A percentile compares a stretch with the other conserved stretches of the same genome.
Evolutionary conservation across 2,329 filamentous ascomycete species (phyloP).

Genomic region (Hypocrella siamensis): DNA sequence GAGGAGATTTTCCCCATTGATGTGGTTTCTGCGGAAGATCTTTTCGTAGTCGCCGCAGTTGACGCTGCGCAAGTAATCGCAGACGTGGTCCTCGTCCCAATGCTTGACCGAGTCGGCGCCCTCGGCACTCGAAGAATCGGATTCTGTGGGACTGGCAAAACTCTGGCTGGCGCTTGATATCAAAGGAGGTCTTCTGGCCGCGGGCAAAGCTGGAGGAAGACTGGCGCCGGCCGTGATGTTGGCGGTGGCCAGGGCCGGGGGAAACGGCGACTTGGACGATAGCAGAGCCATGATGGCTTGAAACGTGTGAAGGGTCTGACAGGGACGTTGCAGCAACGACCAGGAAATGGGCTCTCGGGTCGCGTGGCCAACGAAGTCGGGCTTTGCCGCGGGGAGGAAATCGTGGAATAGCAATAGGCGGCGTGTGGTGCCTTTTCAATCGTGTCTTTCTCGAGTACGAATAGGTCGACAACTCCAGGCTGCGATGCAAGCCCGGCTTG

Average conservation of each 20-base stretch:
- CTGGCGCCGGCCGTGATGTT: conserved; percentile 27
- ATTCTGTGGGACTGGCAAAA: conserved; percentile 76
- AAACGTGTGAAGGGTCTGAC: too few species aligned
- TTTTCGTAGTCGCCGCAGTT: conserved; percentile 90
- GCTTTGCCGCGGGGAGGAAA: too few species aligned
- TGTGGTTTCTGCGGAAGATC: conserved; percentile 80
- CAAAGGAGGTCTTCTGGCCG: conserved; percentile 34
- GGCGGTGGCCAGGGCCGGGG: conserved; percentile 32
- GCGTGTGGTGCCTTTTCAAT: too few species aligned
- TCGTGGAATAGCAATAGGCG: too few species aligned
- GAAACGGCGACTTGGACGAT: conserved; percentile 58
- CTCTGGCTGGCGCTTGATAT: conserved; percentile 34
- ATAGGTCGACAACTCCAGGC: background rate
- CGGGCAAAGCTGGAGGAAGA: conserved; percentile 31
- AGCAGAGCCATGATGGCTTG: conserved; percentile 52
- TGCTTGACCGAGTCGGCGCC: conserved; percentile 60
- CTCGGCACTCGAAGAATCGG: conserved; percentile 78
- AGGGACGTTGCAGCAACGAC: too few species aligned
- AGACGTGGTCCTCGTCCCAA: conserved; percentile 87
- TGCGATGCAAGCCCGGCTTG: background rate
- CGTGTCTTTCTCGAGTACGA: too few species aligned
- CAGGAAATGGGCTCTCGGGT: too few species aligned
- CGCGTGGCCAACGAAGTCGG: too few species aligned
- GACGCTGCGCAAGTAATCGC: conserved; percentile 79
- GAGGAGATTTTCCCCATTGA: conserved; percentile 90